Conservation (phyloP, 208 protist genomes). For the Leishmania tropica region DNA sequence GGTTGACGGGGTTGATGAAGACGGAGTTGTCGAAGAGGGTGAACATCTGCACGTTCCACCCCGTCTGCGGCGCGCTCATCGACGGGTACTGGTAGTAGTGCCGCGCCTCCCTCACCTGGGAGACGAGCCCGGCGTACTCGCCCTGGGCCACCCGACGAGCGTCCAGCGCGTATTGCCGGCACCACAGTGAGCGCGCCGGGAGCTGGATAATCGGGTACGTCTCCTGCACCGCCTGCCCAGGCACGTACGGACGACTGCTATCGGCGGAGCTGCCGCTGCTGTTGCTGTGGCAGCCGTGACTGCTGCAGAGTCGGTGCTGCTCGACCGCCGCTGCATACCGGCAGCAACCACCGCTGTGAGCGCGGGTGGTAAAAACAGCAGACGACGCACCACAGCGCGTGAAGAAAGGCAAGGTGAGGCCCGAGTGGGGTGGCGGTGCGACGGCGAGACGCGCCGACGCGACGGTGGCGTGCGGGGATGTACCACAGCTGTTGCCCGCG, state of each 20-base stretch:
- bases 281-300: not conserved
- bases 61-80: slow-evolving; percentile 84
- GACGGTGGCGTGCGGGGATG: not conserved
- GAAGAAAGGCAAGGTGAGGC: not conserved
- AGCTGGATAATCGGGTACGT: slow-evolving; percentile 84
- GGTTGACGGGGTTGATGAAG: slow-evolving; percentile 88
- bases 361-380: not conserved
- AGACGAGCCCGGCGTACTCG: slow-evolving; percentile 73
- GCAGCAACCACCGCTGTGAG: not conserved
- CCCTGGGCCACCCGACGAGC: slow-evolving; percentile 33
- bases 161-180: slow-evolving; percentile 60
- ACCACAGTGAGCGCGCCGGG: slow-evolving; percentile 82
- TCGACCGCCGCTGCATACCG: not conserved
- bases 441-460: not conserved
- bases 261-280: slow-evolving; percentile 8
- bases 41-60: slow-evolving; percentile 92
- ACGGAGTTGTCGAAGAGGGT: slow-evolving; percentile 81
- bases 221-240: slow-evolving; percentile 23
- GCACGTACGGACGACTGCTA: slow-evolving; percentile 15
- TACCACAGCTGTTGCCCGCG: not conserved
- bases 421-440: not conserved
- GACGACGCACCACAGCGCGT: not conserved
- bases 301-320: slow-evolving; percentile 17
- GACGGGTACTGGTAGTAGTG: slow-evolving; percentile 91
- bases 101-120: slow-evolving; percentile 58